Base-by-base conservation (phyloP, 148 eudicot genomes). In the Rhododendron mucronatum region DNA sequence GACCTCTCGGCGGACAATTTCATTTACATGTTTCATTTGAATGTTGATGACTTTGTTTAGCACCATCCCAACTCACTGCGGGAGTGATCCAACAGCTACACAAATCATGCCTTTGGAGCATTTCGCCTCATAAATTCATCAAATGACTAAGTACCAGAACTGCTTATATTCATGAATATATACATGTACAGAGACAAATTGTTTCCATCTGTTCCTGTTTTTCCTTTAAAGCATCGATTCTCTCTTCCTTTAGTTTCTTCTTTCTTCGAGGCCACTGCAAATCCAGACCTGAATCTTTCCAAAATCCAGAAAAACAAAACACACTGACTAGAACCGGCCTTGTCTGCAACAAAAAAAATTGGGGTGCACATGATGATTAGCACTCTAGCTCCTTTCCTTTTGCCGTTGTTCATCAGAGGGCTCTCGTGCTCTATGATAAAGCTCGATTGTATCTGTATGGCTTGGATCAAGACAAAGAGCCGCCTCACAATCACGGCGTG, bases 401-500 rank as follows among this genome's bases (percentile, higher is more conserved):
- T 80, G 84, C 55, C 76, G 88, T 51, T 88, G 89, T 80, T 89
- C 90, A 59, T 83, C 45, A 55, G 84, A 83, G 28, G 87, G 86
- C 85, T 93, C 90, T 57, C 85, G 88, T 50, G 91, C 91, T 84
- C 85, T 90, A 18, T 83, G 83, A 87, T 91, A 92, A 59, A 93
- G 93, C 82, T 93, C 91, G 7, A 90, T 90, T 41, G 95, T 93
- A 79, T 93, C 95, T 2, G 85, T 69, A 74, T 93, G 95, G 78
- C 78, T 84, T 21, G 93, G 90, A 84, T 93, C 95, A 5, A 93
- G 91, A 88, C 91, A 92, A 81, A 93, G 95, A 23, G 95, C 94
- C 28, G 95, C 95, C 86, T 93, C 93, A 87, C 95, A 93, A 81
- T 92, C 94, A 86, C 84, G 87, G 81, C 90, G 86, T 74, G 94